These are phyloP conservation scores for Candida coleopterorum DNA, from an alignment of 805 yeast species.

Conservation along the genomic window DNA sequence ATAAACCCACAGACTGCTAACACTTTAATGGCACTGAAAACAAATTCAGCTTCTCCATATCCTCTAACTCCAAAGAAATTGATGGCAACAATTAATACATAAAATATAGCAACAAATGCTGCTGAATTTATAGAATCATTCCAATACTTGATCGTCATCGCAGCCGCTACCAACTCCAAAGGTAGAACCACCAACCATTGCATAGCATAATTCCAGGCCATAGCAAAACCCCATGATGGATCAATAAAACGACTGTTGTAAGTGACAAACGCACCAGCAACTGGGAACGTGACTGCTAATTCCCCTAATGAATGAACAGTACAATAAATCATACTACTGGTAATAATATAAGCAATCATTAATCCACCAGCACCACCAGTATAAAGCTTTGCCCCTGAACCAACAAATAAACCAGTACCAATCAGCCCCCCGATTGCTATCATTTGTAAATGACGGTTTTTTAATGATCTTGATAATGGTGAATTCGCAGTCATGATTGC, in stretches of 20 bases:
- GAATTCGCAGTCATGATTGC: slow-evolving; percentile 42
- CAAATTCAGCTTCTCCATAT: slow-evolving; percentile 55
- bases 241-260: slow-evolving; percentile 56
- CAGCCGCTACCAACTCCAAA: slow-evolving; percentile 52
- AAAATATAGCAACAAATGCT: slow-evolving; percentile 54
- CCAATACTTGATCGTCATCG: slow-evolving; percentile 56
- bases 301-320: slow-evolving; percentile 56
- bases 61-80: slow-evolving; percentile 52
- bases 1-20: slow-evolving; percentile 45
- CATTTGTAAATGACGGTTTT: slow-evolving; percentile 70
- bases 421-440: slow-evolving; percentile 81
- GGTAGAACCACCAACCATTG: slow-evolving; percentile 43
- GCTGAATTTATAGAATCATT: slow-evolving; percentile 44
- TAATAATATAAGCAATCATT: slow-evolving; percentile 51
- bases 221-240: slow-evolving; percentile 52
- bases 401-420: slow-evolving; percentile 80
- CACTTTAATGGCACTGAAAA: slow-evolving; percentile 44
- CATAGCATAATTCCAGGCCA: slow-evolving; percentile 29
- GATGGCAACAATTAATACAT: slow-evolving; percentile 39
- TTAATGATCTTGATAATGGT: slow-evolving; percentile 48
- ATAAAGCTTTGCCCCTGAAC: slow-evolving; percentile 57
- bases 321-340: slow-evolving; percentile 55
- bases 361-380: slow-evolving; percentile 72
- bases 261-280: slow-evolving; percentile 61
- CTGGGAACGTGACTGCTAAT: slow-evolving; percentile 56